Evolutionary conservation across 140 eudicot genomes (phyloP), one percentile per base, ranked within the genome.

Genomic region (Flaveria floridana): DNA sequence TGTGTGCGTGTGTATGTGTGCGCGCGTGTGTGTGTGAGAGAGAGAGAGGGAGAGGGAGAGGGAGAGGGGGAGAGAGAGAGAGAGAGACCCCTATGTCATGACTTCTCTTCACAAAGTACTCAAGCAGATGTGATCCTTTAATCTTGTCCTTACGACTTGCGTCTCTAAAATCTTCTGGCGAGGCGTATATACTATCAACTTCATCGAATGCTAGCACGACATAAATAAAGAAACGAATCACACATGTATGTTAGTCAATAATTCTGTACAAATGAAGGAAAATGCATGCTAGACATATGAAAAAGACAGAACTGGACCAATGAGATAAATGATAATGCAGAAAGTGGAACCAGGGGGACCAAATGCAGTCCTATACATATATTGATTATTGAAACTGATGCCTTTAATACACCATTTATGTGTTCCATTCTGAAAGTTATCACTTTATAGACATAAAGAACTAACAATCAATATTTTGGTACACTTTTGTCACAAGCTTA

Each of bases 101-200:
- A 79, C 97, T 74, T 70, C 85, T 82, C 5, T 84, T 82, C 67
- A 94, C 92, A 83, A 94, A 94, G 86, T 84, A 87, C 84, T 94
- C 99, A 80, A 94, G 79, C 26, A 94, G 88, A 78, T 85, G 96
- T 68, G 83, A 86, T 39, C 96, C 99, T 25, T 78, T 88, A 66
- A 78, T 79, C 85, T 82, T 87, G 83, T 90, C 92, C 79, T 74
- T 82, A 67, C 73, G 85, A 53, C 80, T 82, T 77, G 86, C 59
- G 4, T 59, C 81, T 83, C 55, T 84, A 73, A 94, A 94, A 83
- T 94, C 99, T n/a, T 94, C 92, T 37, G 96, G 99, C 30, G 98
- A 93, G 70, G 99, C 96, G 74, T 81, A 93, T 44, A 90, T 84
- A 37, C 99, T 90, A 83, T 90, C 97, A 80, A 85, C 80, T 25